A percentile compares a stretch with the other conserved stretches of the same genome.
Conservation (phyloP, 305 asterid species). For the Fraxinus sp. region DNA sequence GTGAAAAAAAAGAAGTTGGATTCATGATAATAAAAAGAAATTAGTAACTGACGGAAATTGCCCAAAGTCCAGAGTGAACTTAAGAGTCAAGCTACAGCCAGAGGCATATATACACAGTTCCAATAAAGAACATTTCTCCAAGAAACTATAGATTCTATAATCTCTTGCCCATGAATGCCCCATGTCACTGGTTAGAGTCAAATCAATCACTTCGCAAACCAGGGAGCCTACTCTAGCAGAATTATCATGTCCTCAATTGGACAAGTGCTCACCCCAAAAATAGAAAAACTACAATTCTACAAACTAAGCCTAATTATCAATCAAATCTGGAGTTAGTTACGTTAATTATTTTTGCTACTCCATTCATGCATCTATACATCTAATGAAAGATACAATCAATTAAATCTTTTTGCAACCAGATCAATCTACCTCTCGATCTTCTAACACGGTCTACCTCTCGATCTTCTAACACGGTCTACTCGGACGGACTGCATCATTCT, state of each 20-base stretch:
- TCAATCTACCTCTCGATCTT: slow-evolving; percentile 1
- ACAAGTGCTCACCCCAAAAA: neutral
- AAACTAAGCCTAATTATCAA: neutral
- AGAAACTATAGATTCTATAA: neutral
- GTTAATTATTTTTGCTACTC: neutral
- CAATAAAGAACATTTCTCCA: neutral
- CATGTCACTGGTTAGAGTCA: neutral
- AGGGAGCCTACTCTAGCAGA: neutral
- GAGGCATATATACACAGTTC: neutral
- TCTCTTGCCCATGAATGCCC: neutral
- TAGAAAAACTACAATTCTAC: neutral
- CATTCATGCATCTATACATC: neutral
- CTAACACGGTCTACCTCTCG: neutral
- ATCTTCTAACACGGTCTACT: neutral
- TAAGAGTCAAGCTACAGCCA: neutral
- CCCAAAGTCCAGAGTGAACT: neutral
- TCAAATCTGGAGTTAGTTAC: neutral
- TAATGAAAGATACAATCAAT: neutral
- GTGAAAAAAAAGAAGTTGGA: neutral
- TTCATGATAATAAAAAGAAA: neutral
- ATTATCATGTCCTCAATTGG: neutral
- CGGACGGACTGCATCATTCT: neutral
- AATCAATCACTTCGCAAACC: neutral
- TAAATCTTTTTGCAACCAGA: neutral
- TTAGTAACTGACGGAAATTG: neutral